Evolutionary conservation across 805 yeast genomes (phyloP).

Genomic region (Ogataea thermomethanolica): DNA sequence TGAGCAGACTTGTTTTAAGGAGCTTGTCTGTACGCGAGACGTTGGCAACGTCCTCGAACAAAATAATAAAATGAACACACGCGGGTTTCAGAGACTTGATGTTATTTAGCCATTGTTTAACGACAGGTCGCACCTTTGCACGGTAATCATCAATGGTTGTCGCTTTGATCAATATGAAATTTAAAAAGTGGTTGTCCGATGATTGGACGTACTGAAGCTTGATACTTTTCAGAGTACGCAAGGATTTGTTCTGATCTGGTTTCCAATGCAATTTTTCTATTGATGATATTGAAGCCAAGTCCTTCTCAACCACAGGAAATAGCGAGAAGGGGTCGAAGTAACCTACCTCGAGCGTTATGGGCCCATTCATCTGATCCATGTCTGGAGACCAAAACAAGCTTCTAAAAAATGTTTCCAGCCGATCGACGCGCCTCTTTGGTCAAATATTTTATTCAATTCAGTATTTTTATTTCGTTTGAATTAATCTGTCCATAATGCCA

Average conservation of each 20-base stretch:
- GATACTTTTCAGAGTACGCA: constrained; percentile 61
- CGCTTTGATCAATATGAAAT: constrained; percentile 65
- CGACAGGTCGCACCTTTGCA: constrained; percentile 73
- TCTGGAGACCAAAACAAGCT: background rate
- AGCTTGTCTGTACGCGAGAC: constrained; percentile 26
- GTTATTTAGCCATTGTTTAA: constrained; percentile 71
- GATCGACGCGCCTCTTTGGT: constrained; percentile 6
- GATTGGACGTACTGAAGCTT: constrained; percentile 57
- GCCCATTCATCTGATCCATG: constrained; percentile 5
- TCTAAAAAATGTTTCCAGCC: background rate
- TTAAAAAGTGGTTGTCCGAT: constrained; percentile 39
- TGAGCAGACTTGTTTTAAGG: constrained; percentile 29
- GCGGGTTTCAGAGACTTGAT: constrained; percentile 46
- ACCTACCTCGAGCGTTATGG: constrained; percentile 39
- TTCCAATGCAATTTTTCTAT: constrained; percentile 73
- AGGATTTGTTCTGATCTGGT: constrained; percentile 43
- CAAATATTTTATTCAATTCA: background rate
- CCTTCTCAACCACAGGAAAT: constrained; percentile 40
- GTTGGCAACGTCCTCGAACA: constrained; percentile 36
- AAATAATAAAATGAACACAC: constrained; percentile 52
- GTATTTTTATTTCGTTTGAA: background rate
- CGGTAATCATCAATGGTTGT: constrained; percentile 72
- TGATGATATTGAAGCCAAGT: constrained; percentile 46
- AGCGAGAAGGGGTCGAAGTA: constrained; percentile 75
- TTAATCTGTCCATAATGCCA: background rate